phyloP scores from a whole-genome alignment of 352 stramenopile genomes.

The Phytophthora niederhauseri region DNA sequence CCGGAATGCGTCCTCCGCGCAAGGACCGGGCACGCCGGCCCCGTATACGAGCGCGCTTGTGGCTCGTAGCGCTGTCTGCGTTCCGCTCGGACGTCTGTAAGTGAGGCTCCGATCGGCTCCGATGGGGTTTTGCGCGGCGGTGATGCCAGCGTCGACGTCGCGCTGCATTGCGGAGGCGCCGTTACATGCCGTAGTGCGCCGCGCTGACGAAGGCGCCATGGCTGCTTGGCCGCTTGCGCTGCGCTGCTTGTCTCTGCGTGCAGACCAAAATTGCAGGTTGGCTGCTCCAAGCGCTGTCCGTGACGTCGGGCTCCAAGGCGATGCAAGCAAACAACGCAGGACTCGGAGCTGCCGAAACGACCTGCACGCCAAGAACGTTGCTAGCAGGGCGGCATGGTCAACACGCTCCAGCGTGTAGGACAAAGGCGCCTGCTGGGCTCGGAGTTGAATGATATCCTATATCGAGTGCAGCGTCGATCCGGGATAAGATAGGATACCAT shows the following conservation, averaged over 20 bases:
- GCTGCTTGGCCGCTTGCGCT: conserved; percentile 2
- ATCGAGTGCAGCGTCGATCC: neutral
- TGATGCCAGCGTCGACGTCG: neutral
- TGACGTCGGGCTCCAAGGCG: neutral
- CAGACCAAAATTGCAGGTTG: neutral
- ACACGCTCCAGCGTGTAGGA: neutral
- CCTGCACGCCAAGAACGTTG: neutral
- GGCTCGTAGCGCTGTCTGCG: conserved; percentile 21
- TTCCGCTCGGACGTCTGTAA: conserved; percentile 14
- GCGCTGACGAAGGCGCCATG: neutral
- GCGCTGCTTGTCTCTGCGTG: neutral
- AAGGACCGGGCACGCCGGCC: conserved; percentile 17
- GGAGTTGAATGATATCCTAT: neutral
- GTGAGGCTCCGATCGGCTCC: conserved; percentile 3
- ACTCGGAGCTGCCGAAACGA: neutral
- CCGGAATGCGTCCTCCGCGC: conserved; percentile 14
- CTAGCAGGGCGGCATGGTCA: conserved; percentile 1
- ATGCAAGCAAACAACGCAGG: neutral
- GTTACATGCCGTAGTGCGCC: conserved; percentile 6
- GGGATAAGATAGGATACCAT: neutral
- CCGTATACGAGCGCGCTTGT: conserved; percentile 25
- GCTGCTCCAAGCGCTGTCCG: neutral
- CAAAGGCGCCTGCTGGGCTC: neutral
- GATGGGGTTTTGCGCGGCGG: neutral
- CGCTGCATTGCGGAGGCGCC: neutral